phyloP scores from a whole-genome alignment of 139 green algal genomes.

The Chlorella sp. region DNA sequence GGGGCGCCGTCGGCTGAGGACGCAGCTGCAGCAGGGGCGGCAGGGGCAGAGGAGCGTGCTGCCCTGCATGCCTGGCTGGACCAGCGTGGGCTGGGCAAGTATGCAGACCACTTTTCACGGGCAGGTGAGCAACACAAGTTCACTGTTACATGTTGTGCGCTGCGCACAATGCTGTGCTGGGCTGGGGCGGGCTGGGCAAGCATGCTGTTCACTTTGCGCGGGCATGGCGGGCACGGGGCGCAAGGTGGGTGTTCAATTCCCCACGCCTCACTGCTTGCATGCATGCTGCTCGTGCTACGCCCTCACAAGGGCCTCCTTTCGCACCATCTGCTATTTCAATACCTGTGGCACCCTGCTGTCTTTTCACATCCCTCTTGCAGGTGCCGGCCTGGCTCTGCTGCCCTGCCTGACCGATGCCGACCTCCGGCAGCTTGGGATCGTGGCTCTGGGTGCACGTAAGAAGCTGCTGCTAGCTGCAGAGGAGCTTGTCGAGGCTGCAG shows the following conservation, averaged over 20 bases:
- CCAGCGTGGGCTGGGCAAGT: constrained; percentile 24
- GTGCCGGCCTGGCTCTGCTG: constrained; percentile 34
- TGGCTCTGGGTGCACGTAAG: constrained; percentile 40
- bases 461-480: constrained; percentile 38
- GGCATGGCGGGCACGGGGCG: too few species aligned
- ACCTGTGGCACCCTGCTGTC: neutral
- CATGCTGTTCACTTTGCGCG: neutral
- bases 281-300: neutral
- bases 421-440: constrained; percentile 35
- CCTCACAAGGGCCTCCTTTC: too few species aligned
- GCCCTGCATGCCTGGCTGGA: constrained; percentile 16
- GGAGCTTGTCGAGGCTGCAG: constrained; percentile 12
- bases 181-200: neutral
- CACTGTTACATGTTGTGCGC: too few species aligned
- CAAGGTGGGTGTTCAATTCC: too few species aligned
- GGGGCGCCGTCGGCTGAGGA: neutral
- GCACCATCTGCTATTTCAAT: neutral
- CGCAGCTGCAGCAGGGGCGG: neutral
- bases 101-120: constrained; percentile 25
- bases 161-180: too few species aligned
- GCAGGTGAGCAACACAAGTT: constrained; percentile 11
- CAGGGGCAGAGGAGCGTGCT: neutral
- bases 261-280: too few species aligned
- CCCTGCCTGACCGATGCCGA: constrained; percentile 33
- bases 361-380: neutral